These are phyloP conservation scores for Kwoniella mangroviensis DNA, from an alignment of 768 basidiomycete species.

Conservation along the genomic window DNA sequence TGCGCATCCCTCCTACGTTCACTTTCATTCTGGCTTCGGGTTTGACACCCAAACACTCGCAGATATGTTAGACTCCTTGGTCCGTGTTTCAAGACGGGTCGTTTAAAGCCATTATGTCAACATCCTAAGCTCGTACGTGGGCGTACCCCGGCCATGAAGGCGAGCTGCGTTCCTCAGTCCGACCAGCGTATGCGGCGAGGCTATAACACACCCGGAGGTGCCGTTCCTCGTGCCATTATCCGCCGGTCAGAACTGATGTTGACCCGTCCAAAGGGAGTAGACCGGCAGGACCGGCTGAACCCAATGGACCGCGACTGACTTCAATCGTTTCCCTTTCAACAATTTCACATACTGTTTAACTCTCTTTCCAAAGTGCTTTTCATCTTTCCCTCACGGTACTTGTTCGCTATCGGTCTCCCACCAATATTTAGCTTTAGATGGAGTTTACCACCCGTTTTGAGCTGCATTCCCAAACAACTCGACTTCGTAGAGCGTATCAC, in stretches of 20 bases:
- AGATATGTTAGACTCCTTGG: constrained; percentile 84
- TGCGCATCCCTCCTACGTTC: constrained; percentile 66
- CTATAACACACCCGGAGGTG: constrained; percentile 74
- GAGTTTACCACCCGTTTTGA: constrained; percentile 81
- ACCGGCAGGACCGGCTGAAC: constrained; percentile 66
- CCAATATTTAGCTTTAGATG: constrained; percentile 84
- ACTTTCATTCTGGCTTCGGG: constrained; percentile 75
- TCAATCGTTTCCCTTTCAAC: constrained; percentile 78
- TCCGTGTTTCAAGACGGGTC: constrained; percentile 84
- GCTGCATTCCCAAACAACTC: constrained; percentile 86
- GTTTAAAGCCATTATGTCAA: constrained; percentile 78
- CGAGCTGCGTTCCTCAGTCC: constrained; percentile 70
- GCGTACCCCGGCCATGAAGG: constrained; percentile 64
- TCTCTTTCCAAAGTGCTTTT: constrained; percentile 81
- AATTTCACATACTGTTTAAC: constrained; percentile 81
- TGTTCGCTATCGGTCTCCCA: constrained; percentile 82
- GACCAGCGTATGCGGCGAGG: too few species aligned
- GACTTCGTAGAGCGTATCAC: constrained; percentile 76
- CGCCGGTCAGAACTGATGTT: constrained; percentile 69
- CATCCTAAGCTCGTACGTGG: constrained; percentile 71
- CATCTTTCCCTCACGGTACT: constrained; percentile 82
- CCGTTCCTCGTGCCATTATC: constrained; percentile 69
- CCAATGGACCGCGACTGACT: constrained; percentile 69
- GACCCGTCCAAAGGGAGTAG: constrained; percentile 68
- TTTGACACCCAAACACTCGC: constrained; percentile 79